A percentile compares a stretch with the other conserved stretches of the same genome.
phyloP scores from a whole-genome alignment of 441 rosid species.

The Aleurites moluccanus region DNA sequence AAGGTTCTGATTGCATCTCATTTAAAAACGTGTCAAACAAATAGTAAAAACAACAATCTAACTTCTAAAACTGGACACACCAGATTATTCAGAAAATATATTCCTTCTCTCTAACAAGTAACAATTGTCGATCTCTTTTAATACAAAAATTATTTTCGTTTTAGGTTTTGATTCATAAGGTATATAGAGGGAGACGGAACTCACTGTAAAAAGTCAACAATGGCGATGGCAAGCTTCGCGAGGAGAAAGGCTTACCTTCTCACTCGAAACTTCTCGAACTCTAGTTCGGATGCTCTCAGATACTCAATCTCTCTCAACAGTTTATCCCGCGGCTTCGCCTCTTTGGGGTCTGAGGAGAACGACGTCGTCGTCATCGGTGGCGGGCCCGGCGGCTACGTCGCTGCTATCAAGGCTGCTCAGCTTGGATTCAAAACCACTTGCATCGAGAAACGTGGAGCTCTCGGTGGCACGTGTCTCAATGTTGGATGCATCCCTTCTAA shows the following conservation, averaged over 20 bases:
- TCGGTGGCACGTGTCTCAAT: conserved; percentile 98
- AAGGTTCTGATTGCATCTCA: background rate
- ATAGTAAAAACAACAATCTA: background rate
- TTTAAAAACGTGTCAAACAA: background rate
- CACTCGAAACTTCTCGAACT: conserved; percentile 47
- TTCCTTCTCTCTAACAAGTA: background rate
- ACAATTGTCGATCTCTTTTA: background rate
- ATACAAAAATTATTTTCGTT: background rate
- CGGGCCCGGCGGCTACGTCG: conserved; percentile 98
- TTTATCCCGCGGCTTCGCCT: conserved; percentile 72
- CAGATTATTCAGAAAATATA: background rate
- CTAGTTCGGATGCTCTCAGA: conserved; percentile 50
- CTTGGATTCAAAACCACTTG: conserved; percentile 94
- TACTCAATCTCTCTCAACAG: conserved; percentile 51
- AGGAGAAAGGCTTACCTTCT: conserved; percentile 65
- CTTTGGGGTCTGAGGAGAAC: conserved; percentile 88
- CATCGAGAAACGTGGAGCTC: conserved; percentile 90
- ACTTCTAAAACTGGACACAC: background rate
- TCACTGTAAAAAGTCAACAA: conserved; percentile 21
- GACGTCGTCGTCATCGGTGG: conserved; percentile 96
- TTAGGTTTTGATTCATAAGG: background rate
- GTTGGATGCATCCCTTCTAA: conserved; percentile 98
- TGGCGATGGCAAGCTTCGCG: conserved; percentile 86
- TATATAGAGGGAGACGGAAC: background rate
- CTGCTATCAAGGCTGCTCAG: conserved; percentile 99